Evolutionary conservation across 352 stramenopile genomes (phyloP), one percentile per base, ranked within the genome.

Genomic region (Globisporangium nunn): DNA sequence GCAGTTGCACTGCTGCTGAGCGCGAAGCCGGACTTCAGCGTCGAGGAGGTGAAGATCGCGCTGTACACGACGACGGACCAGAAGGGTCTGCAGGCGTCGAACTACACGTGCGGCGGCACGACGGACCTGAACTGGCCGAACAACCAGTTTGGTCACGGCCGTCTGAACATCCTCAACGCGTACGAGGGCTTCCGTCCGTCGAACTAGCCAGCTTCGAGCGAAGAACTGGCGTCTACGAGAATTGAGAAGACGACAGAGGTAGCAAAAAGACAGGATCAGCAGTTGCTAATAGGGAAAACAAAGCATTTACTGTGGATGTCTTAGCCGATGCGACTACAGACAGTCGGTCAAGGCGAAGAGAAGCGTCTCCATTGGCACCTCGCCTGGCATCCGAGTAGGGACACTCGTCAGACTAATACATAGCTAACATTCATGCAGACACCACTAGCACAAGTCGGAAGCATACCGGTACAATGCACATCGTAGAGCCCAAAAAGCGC

Each of bases 401-500:
- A 23, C 23, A 23, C 31, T 8, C 7, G 31, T 37, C 31, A 37
- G 31, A 7, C 31, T 4, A 37, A 37, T 37, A 7, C 31, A 37
- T 37, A 23, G 23, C 31, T 37, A 23, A 23, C 31, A 37, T 37
- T 7, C 31, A 37, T 7, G 31, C 31, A 7, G 4, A 7, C 15
- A 30, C 43, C 18, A 33, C 10, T 3, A 47, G 6, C 2, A 37
- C 23, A 12, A 17, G 23, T 10, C 37, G n/a, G 18, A 30, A 29
- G 40, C 33, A 44, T 64, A 82, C 75, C 75, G 53, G 49, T 59
- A 45, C 72, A 79, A 8, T 67, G 63, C 17, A 14, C 58, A 57
- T 85, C 72, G 47, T 81, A 67, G n/a, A 66, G 50, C 0, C 67
- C 63, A 58, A 85, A 83, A 52, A 85, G 53, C 30, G 75, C 72